These are phyloP conservation scores for Colletotrichum sojae DNA, from an alignment of 2,329 filamentous ascomycete species.

Conservation along the genomic window DNA sequence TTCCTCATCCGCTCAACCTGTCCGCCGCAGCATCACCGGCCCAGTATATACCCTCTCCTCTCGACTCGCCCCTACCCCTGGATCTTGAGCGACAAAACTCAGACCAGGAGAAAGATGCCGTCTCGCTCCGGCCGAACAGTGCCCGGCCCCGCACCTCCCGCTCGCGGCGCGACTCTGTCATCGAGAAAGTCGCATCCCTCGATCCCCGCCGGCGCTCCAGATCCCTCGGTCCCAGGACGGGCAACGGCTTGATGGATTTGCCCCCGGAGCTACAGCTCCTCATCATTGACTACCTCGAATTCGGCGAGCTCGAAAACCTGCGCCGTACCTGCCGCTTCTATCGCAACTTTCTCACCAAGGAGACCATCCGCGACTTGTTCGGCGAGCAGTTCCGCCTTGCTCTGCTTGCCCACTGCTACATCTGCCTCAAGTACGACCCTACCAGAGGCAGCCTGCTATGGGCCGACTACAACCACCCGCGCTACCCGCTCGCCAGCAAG, in stretches of 20 bases:
- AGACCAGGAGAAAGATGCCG: constrained; percentile 27
- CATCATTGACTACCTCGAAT: constrained; percentile 56
- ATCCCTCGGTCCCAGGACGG: constrained; percentile 30
- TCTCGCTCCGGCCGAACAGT: constrained; percentile 32
- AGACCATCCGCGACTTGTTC: constrained; percentile 53
- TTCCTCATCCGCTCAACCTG: constrained; percentile 36
- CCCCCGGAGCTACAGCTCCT: constrained; percentile 59
- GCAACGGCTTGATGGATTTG: constrained; percentile 50
- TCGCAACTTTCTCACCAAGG: constrained; percentile 51
- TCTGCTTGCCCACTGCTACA: constrained; percentile 57
- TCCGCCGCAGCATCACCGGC: constrained; percentile 28
- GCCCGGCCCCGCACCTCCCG: constrained; percentile 38
- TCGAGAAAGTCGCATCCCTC: constrained; percentile 38
- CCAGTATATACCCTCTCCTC: constrained; percentile 34
- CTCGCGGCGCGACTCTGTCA: constrained; percentile 38
- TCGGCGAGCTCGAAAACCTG: constrained; percentile 59
- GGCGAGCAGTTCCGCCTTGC: constrained; percentile 49
- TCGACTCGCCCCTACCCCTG: constrained; percentile 33
- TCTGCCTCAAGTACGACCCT: constrained; percentile 54
- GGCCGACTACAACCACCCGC: constrained; percentile 47
- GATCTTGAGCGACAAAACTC: constrained; percentile 32
- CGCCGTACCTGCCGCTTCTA: constrained; percentile 57
- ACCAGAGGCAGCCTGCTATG: constrained; percentile 51
- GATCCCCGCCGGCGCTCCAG: constrained; percentile 37
- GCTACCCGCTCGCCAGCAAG: constrained; percentile 55